Evolutionary conservation across 345 rosid genomes (phyloP).

Genomic region (Orychophragmus violaceus): DNA sequence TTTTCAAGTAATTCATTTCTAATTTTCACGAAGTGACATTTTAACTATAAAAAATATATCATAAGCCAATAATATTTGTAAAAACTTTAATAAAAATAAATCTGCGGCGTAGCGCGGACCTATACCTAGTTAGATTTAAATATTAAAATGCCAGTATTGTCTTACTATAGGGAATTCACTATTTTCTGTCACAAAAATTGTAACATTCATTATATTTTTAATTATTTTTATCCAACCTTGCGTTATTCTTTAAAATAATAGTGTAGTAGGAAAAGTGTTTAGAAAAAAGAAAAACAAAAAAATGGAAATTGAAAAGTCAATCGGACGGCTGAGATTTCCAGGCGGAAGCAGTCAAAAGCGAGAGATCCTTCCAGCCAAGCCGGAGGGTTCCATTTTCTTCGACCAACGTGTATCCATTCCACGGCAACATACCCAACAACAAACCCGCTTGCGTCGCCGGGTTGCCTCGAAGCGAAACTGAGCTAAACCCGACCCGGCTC

Average conservation of each 20-base stretch:
- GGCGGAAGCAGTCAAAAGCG: conserved; percentile 84
- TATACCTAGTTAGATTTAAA: too few species aligned
- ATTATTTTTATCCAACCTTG: not conserved
- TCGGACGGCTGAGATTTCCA: conserved; percentile 63
- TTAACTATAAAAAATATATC: too few species aligned
- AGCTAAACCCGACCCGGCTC: conserved; percentile 54
- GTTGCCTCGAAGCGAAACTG: conserved; percentile 78
- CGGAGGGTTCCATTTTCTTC: conserved; percentile 76
- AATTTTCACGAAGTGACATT: too few species aligned
- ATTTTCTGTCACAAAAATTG: too few species aligned
- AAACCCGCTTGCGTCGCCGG: conserved; percentile 87
- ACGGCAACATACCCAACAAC: conserved; percentile 82
- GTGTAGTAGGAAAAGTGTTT: not conserved
- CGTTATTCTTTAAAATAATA: not conserved
- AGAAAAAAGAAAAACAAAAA: not conserved
- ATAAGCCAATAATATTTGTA: too few species aligned
- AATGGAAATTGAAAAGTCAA: conserved; percentile 11
- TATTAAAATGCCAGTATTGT: too few species aligned
- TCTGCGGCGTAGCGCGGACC: too few species aligned
- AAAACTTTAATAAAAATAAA: too few species aligned
- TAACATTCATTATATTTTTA: too few species aligned
- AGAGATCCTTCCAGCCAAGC: conserved; percentile 94
- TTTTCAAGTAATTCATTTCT: too few species aligned
- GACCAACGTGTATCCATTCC: conserved; percentile 87
- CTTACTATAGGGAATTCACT: too few species aligned